Evolutionary conservation across 257 asterid genomes (phyloP), one percentile per base, ranked within the genome.

Genomic region (Solanum pennellii): DNA sequence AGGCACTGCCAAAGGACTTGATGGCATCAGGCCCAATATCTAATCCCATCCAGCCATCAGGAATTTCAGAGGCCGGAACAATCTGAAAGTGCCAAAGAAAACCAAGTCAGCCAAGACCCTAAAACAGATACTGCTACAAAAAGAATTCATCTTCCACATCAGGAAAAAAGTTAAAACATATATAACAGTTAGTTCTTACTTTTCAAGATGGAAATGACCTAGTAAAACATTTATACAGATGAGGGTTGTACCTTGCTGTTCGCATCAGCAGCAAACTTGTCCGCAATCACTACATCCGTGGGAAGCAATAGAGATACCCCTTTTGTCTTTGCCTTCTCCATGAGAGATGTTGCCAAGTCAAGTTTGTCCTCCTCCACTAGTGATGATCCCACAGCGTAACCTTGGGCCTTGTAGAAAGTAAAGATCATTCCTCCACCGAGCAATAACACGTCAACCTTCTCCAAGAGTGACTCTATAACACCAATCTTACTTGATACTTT

Each of bases 21-120:
- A 95, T 93, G 20, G 95, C 86, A 47, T 95, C 94, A 0, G 98
- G 98, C 41, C 98, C 98, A 83, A 94, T 93, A 91, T 95, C 98
- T 72, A 95, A 90, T 25, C 98, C 98, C 97, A 93, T 93, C 98
- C 98, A 95, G 45, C 96, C 98, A 88, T 95, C 98, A 47, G 98
- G 98, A 86, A 95, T 94, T 89, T 86, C 92, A 88, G 97, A 93
- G 45, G 98, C 97, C 71, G 96, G 93, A 87, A 95, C 98, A 86
- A 86, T 83, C 98, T 95, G 86, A 42, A 88, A 68, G 73, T 83
- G 31, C 29, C 66, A 68, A 45, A 33, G 12, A 65, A 12, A 12
- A 41, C 18, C 44, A 35, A 31, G 45, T 76, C 74, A 45, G 15
- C 44, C 31, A 86, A 31, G 31, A 44, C 49, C n/a, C 14, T 44